Conservation (phyloP, 1,139 yeast species). For the Yamadazyma trypodendri region DNA sequence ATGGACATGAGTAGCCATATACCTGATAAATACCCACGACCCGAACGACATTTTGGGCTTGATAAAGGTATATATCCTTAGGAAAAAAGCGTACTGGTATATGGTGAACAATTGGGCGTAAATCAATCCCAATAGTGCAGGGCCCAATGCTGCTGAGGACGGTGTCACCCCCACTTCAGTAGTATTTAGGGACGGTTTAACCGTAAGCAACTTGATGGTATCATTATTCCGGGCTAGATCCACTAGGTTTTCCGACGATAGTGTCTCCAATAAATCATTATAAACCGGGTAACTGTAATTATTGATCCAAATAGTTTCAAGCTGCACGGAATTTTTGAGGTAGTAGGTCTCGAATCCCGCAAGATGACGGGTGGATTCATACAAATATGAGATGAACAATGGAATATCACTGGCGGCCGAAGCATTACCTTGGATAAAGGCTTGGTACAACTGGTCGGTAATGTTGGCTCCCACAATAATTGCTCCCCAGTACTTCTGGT, state of each 20-base stretch:
- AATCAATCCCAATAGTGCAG: slow-evolving; percentile 34
- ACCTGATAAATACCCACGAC: slow-evolving; percentile 50
- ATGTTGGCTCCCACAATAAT: slow-evolving; percentile 47
- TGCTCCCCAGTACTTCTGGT: slow-evolving; percentile 55
- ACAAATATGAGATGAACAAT: slow-evolving; percentile 33
- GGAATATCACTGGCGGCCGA: slow-evolving; percentile 16
- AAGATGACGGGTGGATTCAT: slow-evolving; percentile 57
- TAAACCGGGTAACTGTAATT: slow-evolving; percentile 9
- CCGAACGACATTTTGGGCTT: slow-evolving; percentile 33
- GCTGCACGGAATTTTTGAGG: slow-evolving; percentile 21
- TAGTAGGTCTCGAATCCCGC: slow-evolving; percentile 1
- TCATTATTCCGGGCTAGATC: slow-evolving; percentile 15
- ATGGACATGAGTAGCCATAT: slow-evolving; percentile 44
- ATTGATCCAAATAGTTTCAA: slow-evolving; percentile 27
- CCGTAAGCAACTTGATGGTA: slow-evolving; percentile 19
- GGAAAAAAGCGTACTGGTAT: slow-evolving; percentile 30
- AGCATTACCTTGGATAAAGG: slow-evolving; percentile 27
- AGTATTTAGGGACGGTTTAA: slow-evolving; percentile 22
- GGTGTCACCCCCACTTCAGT: slow-evolving; percentile 23
- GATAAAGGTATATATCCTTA: slow-evolving; percentile 24
- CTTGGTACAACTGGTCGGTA: slow-evolving; percentile 33
- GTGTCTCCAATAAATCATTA: slow-evolving; percentile 1
- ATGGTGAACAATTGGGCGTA: slow-evolving; percentile 35
- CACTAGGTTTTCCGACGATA: background rate
- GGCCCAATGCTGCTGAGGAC: slow-evolving; percentile 27